phyloP scores from a whole-genome alignment of 257 asterid species.

The Nicotiana undulata region DNA sequence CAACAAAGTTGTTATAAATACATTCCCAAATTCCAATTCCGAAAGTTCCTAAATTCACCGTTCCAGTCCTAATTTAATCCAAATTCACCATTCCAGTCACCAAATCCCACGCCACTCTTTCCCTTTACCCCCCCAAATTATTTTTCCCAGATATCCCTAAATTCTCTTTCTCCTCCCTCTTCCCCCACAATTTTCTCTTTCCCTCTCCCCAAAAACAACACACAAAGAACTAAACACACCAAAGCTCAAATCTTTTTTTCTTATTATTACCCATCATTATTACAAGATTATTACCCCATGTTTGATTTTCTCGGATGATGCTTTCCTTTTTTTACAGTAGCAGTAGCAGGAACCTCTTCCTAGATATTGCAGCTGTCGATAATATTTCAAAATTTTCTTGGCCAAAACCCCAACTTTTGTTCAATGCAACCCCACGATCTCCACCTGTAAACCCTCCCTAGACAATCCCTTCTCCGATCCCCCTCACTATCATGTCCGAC shows the following conservation, averaged over 20 bases:
- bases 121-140: not conserved
- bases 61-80: not conserved
- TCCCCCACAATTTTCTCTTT: not conserved
- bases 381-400: not conserved
- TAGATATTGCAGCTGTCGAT: not conserved
- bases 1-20: not conserved
- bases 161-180: not conserved
- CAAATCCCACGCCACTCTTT: not conserved
- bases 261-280: not conserved
- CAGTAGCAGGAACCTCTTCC: not conserved
- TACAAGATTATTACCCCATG: constrained; percentile 9
- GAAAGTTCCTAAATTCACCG: not conserved
- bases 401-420: constrained; percentile 10
- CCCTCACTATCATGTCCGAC: constrained; percentile 29
- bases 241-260: not conserved
- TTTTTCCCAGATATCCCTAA: not conserved
- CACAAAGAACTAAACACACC: not conserved
- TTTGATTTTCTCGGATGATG: not conserved
- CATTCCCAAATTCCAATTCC: not conserved
- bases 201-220: not conserved
- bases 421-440: constrained; percentile 43
- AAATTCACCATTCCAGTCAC: not conserved
- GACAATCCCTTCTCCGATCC: constrained; percentile 29
- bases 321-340: not conserved
- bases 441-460: constrained; percentile 21